Base-by-base conservation (phyloP, 371 early-diverging fungal species). In the Capillidium heterosporum region DNA sequence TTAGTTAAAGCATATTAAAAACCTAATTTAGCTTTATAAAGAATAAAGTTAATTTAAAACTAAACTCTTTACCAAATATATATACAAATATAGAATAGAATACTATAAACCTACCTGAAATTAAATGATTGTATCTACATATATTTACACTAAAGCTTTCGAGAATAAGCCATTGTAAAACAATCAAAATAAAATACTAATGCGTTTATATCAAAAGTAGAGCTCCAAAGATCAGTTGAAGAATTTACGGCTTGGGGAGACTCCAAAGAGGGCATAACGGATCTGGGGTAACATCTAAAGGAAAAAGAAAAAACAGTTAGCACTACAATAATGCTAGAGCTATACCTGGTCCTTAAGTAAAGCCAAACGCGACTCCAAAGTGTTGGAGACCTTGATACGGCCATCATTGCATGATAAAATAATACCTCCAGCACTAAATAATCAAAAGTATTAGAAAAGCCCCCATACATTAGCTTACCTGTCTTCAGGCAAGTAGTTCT, bases 361-460 rank as follows among this genome's bases (percentile, higher is more conserved):
- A 4, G 84, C 85, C 60, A 97, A 71, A 52, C 98, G 84, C 23
- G 84, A 75, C 67, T 87, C 89, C 44, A 93, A 75, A 32, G 95
- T 92, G 70, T 96, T 96, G 66, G 82, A 73, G 57, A 84, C 77
- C 44, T 72, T 72, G 64, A 93, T 90, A 40, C 84, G 77, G 50
- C 88, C 92, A 47, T 80, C 72, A 42, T 76, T 67, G 27, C 82
- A 80, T 42, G 81, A 68, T 28, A 91, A 71, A 51, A 89, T 73
- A 44, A 95, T 85, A 59, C 98, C 98, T 60, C 98, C 98, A 61
- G 85, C 83, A 66, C 86, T 81, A 63, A 48, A 27, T 27, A 26
- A 27, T 27, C 7, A 31, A n/a, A n/a, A n/a, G n/a, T n/a, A 10
- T 21, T 27, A 48, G 10, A 13, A 19, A 53, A 26, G 21, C 7